Base-by-base conservation (phyloP, 2,329 filamentous ascomycete genomes). In the Aspergillus viridinutans region DNA sequence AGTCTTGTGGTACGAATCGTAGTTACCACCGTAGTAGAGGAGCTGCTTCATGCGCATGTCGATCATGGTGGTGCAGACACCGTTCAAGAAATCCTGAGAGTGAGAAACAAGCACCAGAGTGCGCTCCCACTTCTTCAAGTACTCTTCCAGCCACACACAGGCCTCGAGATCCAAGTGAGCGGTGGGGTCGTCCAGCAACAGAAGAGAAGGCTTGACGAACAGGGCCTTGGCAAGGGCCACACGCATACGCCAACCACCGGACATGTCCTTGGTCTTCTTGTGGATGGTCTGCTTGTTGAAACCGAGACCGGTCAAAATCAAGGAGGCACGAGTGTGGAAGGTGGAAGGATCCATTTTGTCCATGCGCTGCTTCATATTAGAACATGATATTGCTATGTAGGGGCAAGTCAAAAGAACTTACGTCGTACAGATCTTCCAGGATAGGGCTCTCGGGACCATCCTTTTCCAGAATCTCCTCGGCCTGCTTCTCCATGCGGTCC, bases 221-320 rank as follows among this genome's bases (percentile, higher is more conserved):
- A 99, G 88, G 57, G 94, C 94, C 83, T 97, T 97, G 74, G 85
- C 94, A 60, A 99, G 87, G 57, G 94, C 94, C 58, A 99, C 94
- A 85, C 95, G 91, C 94, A 99, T 99, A 83, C 93, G 88, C 94
- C 94, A 99, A 69, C 94, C 94, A 90, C 94, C 94, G 65, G 94
- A 99, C 95, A 99, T 99, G 77, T 99, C 95, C 85, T 97, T 99
- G 69, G 95, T 99, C 87, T 95, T 97, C 86, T 99, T 99, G 78
- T 95, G 82, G 73, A 99, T 97, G 56, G 95, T 99, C 67, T 79
- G 80, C 83, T 97, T 97, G 87, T 99, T 96, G 86, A 99, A 99
- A 65, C 94, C 94, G 58, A 99, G 89, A 92, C 94, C 94, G 55
- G 94, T 99, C 68, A 99, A 79, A 74, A 99, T 99, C 65, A 97